Percentiles rank a stretch among this genome's conserved stretches.
Conservation (phyloP, 176 grass and related monocot species). For the Dactylis glomerata region DNA sequence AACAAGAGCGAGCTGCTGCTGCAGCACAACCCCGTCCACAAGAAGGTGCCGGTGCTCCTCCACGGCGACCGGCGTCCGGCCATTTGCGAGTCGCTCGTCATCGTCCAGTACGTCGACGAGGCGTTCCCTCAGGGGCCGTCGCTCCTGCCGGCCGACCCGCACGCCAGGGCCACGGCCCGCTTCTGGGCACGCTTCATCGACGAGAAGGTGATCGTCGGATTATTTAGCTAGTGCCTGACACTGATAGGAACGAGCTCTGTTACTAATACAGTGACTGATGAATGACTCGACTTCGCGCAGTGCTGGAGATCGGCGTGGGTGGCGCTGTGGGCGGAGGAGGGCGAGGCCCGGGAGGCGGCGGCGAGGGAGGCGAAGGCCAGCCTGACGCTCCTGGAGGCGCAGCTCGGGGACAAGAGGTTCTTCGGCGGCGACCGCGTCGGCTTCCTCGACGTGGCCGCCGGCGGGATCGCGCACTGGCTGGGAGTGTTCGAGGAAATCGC, state of each 20-base stretch:
- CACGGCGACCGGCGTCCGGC: neutral
- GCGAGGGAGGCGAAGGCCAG: neutral
- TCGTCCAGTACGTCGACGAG: constrained; percentile 50
- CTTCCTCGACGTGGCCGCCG: neutral
- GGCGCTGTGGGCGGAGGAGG: neutral
- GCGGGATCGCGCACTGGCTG: neutral
- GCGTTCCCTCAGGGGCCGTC: constrained; percentile 7
- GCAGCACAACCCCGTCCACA: constrained; percentile 37
- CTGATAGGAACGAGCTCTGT: no score
- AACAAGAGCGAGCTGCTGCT: constrained; percentile 47
- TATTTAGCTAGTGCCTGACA: no score
- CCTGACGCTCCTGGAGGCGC: neutral
- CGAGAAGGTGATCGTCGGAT: neutral
- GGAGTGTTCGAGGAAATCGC: neutral
- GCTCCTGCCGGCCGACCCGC: constrained; percentile 20
- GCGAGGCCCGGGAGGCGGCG: neutral
- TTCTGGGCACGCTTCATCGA: constrained; percentile 44
- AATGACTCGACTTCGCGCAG: no score
- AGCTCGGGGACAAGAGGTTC: neutral
- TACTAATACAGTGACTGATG: no score
- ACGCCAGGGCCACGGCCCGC: constrained; percentile 2
- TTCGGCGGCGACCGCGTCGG: neutral
- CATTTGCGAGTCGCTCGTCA: constrained; percentile 31
- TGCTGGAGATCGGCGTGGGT: neutral
- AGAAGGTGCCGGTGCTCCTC: constrained; percentile 45